phyloP scores from a whole-genome alignment of 805 yeast species.

The Cyberlindnera sargentensis region DNA sequence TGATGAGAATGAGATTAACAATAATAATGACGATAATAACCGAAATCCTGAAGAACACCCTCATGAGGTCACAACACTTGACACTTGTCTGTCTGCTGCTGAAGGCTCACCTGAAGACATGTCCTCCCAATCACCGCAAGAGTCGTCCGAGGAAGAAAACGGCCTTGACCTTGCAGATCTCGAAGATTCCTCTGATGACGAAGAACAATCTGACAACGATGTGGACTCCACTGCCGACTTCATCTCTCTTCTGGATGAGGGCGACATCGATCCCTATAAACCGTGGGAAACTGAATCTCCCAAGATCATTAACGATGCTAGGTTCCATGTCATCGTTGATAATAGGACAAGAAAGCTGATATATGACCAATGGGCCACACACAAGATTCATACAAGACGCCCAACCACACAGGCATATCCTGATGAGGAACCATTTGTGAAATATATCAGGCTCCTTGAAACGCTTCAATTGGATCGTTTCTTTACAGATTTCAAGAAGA shows the following conservation, averaged over 20 bases:
- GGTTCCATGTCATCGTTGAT: slow-evolving; percentile 29
- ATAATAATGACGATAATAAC: slow-evolving; percentile 2
- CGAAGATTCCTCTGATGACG: slow-evolving; percentile 18
- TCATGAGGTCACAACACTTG: not conserved
- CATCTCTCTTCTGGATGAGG: slow-evolving; percentile 27
- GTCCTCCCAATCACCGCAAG: not conserved
- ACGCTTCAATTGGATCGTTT: slow-evolving; percentile 22
- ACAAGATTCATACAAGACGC: not conserved
- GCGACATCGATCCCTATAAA: slow-evolving; percentile 35
- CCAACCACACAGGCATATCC: not conserved
- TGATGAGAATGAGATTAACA: not conserved
- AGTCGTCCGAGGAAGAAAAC: slow-evolving; percentile 19
- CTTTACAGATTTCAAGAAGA: slow-evolving; percentile 34
- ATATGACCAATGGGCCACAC: slow-evolving; percentile 41
- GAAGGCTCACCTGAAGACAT: not conserved
- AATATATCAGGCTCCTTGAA: slow-evolving; percentile 25
- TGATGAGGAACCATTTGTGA: slow-evolving; percentile 10
- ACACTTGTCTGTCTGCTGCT: not conserved
- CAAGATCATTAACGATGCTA: slow-evolving; percentile 35
- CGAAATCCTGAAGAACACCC: not conserved
- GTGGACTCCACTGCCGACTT: slow-evolving; percentile 21
- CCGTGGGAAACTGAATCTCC: slow-evolving; percentile 41
- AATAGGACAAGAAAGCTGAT: slow-evolving; percentile 30
- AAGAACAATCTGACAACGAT: slow-evolving; percentile 4
- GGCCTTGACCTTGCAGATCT: slow-evolving; percentile 18